These are phyloP conservation scores for Clavulina sp. DNA, from an alignment of 768 basidiomycete genomes.

Conservation along the genomic window DNA sequence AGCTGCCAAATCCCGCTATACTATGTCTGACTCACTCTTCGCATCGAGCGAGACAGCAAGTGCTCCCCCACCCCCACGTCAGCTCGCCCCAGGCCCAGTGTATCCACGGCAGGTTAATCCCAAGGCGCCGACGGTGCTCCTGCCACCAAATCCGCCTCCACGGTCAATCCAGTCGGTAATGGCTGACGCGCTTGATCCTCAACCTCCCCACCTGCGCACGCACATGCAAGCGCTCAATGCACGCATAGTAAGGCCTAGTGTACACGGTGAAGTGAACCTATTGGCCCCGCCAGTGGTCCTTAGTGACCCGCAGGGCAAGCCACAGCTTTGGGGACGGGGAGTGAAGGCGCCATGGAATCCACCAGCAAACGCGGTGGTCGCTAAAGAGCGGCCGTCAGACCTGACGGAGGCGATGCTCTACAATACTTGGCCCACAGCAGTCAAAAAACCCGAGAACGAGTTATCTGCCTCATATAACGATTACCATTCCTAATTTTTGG, in stretches of 20 bases:
- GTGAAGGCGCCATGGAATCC: not conserved
- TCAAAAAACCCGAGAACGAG: too few relatives aligned
- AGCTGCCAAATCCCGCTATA: constrained; percentile 6
- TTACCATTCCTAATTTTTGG: too few relatives aligned
- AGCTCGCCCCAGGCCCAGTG: constrained; percentile 6
- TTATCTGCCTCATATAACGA: too few relatives aligned
- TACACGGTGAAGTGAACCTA: constrained; percentile 4
- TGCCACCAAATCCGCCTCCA: constrained; percentile 1
- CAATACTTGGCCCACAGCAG: not conserved
- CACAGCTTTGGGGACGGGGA: not conserved
- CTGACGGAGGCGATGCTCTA: constrained; percentile 1
- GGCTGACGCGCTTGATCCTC: not conserved
- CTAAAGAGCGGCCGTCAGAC: not conserved
- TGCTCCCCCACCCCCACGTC: constrained; percentile 1
- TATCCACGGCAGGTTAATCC: constrained; percentile 6
- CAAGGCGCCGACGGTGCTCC: constrained; percentile 1
- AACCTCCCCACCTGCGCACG: constrained; percentile 4
- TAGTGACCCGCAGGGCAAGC: too few relatives aligned
- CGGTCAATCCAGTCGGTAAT: constrained; percentile 3
- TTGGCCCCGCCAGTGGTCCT: constrained; percentile 7
- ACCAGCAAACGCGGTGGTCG: not conserved
- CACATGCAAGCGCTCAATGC: constrained; percentile 1
- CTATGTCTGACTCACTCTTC: constrained; percentile 6
- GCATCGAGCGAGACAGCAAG: not conserved
- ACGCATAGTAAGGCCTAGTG: constrained; percentile 3